Conservation (phyloP, 176 grass and related monocot genomes). For the Eleusine indica region DNA sequence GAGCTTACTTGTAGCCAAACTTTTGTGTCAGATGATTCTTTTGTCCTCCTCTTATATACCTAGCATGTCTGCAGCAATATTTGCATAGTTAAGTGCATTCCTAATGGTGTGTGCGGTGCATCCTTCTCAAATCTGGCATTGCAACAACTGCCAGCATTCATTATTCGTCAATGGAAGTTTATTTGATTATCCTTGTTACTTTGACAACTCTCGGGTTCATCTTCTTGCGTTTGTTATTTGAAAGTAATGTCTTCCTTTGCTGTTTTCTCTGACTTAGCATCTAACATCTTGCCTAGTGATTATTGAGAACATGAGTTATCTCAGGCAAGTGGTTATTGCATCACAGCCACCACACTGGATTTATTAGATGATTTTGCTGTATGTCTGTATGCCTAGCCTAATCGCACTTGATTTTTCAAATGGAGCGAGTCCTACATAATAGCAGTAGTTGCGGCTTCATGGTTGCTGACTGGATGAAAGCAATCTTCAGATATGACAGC, state of each 20-base stretch:
- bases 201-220: background rate
- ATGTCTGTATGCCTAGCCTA: background rate
- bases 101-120: background rate
- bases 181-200: constrained; percentile 25
- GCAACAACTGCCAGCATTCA: constrained; percentile 20
- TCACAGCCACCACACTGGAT: constrained; percentile 26
- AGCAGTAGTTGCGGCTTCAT: constrained; percentile 7
- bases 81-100: background rate
- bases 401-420: constrained; percentile 4
- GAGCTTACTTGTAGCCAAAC: constrained; percentile 16
- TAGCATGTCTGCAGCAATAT: background rate
- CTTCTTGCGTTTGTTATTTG: constrained; percentile 16
- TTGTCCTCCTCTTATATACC: background rate
- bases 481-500: background rate
- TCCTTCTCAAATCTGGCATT: constrained; percentile 8
- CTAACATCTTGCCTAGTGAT: constrained; percentile 19
- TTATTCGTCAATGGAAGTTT: constrained; percentile 20
- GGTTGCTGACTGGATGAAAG: constrained; percentile 35
- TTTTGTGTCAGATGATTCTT: constrained; percentile 24
- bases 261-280: constrained; percentile 32
- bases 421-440: constrained; percentile 14
- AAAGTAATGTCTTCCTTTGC: constrained; percentile 25
- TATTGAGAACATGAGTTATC: constrained; percentile 12
- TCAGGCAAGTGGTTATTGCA: constrained; percentile 38
- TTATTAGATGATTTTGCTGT: constrained; percentile 28